Percentiles rank a stretch among this genome's conserved stretches.
These are phyloP conservation scores for Paramyrothecium roridum DNA, from an alignment of 2,329 filamentous ascomycete species.

Conservation along the genomic window DNA sequence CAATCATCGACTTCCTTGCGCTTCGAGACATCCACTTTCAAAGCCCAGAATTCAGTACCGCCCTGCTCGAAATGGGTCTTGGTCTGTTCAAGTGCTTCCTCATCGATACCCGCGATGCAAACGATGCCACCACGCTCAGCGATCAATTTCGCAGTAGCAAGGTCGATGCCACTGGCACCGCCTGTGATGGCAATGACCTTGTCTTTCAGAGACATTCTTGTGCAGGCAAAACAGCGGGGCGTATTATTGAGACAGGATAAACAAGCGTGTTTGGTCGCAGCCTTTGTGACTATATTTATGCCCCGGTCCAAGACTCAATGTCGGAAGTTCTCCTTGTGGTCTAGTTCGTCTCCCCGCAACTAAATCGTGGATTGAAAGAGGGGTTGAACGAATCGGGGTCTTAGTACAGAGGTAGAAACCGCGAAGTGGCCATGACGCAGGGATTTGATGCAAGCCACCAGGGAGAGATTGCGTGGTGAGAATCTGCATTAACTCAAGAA, in stretches of 20 bases:
- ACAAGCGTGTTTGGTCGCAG: too few relatives aligned
- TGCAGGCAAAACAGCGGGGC: too few relatives aligned
- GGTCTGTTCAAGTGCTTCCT: slow-evolving; percentile 24
- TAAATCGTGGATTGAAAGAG: background rate
- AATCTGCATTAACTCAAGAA: too few relatives aligned
- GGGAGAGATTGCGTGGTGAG: too few relatives aligned
- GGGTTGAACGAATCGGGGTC: background rate
- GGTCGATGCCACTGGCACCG: slow-evolving; percentile 35
- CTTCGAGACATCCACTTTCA: slow-evolving; percentile 43
- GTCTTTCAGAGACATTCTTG: slow-evolving; percentile 1
- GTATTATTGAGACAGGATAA: too few relatives aligned
- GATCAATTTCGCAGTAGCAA: slow-evolving; percentile 35
- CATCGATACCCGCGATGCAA: slow-evolving; percentile 33
- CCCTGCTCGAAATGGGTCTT: slow-evolving; percentile 22
- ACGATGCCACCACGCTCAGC: slow-evolving; percentile 30
- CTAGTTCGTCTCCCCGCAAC: background rate
- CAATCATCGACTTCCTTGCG: slow-evolving; percentile 45
- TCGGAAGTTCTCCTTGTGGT: background rate
- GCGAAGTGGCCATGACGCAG: too few relatives aligned
- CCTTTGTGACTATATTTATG: too few relatives aligned
- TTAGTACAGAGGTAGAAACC: background rate
- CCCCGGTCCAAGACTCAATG: background rate
- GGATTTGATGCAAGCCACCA: background rate
- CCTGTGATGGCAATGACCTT: slow-evolving; percentile 28
- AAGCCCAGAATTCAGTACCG: slow-evolving; percentile 23